Percentiles rank a stretch among this genome's conserved stretches.
Conservation (phyloP, 1,139 yeast species). For the Candida frijolesensis region DNA sequence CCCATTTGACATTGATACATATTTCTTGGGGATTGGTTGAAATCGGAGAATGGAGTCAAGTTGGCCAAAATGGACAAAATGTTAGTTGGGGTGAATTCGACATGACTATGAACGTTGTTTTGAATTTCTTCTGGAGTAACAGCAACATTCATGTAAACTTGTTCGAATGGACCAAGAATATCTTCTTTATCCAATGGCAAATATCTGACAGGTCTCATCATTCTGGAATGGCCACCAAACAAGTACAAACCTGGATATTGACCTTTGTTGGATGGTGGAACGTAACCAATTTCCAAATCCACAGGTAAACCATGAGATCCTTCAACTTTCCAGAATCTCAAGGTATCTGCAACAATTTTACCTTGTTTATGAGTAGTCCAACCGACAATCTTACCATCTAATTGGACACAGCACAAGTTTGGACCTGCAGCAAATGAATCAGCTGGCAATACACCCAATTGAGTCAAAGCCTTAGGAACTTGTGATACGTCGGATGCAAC, state of each 20-base stretch:
- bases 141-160: constrained; percentile 94
- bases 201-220: constrained; percentile 95
- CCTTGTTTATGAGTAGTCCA: constrained; percentile 95
- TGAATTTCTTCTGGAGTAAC: constrained; percentile 92
- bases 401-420: constrained; percentile 80
- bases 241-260: constrained; percentile 95
- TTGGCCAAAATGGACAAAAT: constrained; percentile 92
- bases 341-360: constrained; percentile 80
- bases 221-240: constrained; percentile 90
- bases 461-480: constrained; percentile 66
- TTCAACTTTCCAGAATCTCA: constrained; percentile 91
- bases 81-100: constrained; percentile 93
- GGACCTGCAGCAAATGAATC: constrained; percentile 88
- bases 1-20: constrained; percentile 99
- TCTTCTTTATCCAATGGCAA: constrained; percentile 82
- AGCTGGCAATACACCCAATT: constrained; percentile 82
- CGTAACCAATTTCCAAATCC: constrained; percentile 90
- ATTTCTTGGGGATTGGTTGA: constrained; percentile 98
- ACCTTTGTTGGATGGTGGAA: constrained; percentile 92
- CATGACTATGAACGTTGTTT: constrained; percentile 82
- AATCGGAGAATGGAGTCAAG: constrained; percentile 96
- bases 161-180: constrained; percentile 95
- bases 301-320: constrained; percentile 76
- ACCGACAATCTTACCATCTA: constrained; percentile 91
- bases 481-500: constrained; percentile 70